These are phyloP conservation scores for Calophaca sinica DNA, from an alignment of 306 rosid species.

Conservation along the genomic window DNA sequence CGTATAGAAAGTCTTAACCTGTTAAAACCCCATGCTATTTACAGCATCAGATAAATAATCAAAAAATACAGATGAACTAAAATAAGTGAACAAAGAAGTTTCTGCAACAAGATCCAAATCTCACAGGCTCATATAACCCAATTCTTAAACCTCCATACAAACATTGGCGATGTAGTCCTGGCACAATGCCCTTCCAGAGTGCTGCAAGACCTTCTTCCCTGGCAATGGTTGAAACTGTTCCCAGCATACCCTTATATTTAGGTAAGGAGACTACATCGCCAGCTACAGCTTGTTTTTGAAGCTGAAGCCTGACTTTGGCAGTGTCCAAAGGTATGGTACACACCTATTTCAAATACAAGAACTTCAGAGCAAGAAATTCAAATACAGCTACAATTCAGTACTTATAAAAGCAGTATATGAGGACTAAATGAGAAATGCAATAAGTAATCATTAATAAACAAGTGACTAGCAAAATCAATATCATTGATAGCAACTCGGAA, in stretches of 20 bases:
- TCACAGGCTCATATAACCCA: conserved; percentile 93
- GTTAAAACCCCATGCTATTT: conserved; percentile 46
- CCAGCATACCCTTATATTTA: conserved; percentile 93
- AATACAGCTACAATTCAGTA: conserved; percentile 23
- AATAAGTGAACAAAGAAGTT: conserved; percentile 27
- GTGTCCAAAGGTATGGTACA: conserved; percentile 98
- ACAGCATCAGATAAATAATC: conserved; percentile 42
- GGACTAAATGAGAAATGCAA: conserved; percentile 19
- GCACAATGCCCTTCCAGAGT: conserved; percentile 97
- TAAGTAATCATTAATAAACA: background rate
- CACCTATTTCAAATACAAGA: conserved; percentile 60
- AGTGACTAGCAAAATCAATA: conserved; percentile 14
- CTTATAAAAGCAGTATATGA: conserved; percentile 22
- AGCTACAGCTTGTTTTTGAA: conserved; percentile 78
- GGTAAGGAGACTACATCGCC: conserved; percentile 77
- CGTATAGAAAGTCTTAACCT: conserved; percentile 81
- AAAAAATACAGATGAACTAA: conserved; percentile 26
- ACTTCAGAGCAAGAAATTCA: conserved; percentile 15
- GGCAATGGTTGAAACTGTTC: conserved; percentile 90
- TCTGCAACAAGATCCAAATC: conserved; percentile 44
- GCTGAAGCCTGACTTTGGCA: conserved; percentile 99
- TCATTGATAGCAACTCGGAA: background rate
- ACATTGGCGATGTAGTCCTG: conserved; percentile 96
- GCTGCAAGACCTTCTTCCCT: conserved; percentile 92
- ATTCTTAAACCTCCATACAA: conserved; percentile 92